These are phyloP conservation scores for Fusarium zealandicum DNA, from an alignment of 2,329 filamentous ascomycete species.

Conservation along the genomic window DNA sequence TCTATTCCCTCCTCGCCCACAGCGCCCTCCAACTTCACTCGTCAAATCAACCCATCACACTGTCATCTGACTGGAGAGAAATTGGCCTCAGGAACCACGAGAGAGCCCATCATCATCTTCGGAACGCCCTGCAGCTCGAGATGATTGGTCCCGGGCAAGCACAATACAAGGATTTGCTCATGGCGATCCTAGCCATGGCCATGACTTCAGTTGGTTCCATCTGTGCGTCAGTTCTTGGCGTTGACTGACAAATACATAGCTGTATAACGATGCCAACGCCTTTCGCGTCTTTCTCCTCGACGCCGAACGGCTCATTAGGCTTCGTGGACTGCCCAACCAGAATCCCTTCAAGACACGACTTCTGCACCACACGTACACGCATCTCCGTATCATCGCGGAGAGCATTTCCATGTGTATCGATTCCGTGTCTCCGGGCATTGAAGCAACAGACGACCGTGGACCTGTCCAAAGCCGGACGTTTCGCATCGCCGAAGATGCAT, in stretches of 20 bases:
- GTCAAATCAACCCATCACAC: slow-evolving; percentile 6
- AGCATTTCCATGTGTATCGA: slow-evolving; percentile 43
- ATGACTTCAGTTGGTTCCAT: slow-evolving; percentile 31
- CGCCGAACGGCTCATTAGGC: slow-evolving; percentile 52
- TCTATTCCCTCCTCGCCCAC: slow-evolving; percentile 51
- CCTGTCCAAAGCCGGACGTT: slow-evolving; percentile 36
- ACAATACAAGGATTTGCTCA: slow-evolving; percentile 54
- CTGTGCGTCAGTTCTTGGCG: fast-evolving
- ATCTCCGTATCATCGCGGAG: slow-evolving; percentile 54
- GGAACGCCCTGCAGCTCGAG: slow-evolving; percentile 46
- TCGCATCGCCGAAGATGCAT: slow-evolving; percentile 37
- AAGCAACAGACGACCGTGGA: neutral
- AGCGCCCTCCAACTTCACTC: slow-evolving; percentile 52
- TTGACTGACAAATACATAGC: slow-evolving; percentile 8
- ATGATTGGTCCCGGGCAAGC: slow-evolving; percentile 44
- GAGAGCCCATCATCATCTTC: slow-evolving; percentile 43
- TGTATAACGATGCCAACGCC: slow-evolving; percentile 26
- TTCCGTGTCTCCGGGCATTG: neutral
- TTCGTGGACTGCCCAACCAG: slow-evolving; percentile 45
- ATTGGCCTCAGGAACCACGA: slow-evolving; percentile 42
- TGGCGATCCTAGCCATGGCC: slow-evolving; percentile 49
- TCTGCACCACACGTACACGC: slow-evolving; percentile 57
- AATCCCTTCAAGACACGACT: slow-evolving; percentile 53
- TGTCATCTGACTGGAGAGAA: slow-evolving; percentile 38
- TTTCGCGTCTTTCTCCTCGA: slow-evolving; percentile 47